Percentiles rank a stretch among this genome's conserved stretches.
phyloP scores from a whole-genome alignment of 768 basidiomycete genomes.

The Suillus clintonianus region DNA sequence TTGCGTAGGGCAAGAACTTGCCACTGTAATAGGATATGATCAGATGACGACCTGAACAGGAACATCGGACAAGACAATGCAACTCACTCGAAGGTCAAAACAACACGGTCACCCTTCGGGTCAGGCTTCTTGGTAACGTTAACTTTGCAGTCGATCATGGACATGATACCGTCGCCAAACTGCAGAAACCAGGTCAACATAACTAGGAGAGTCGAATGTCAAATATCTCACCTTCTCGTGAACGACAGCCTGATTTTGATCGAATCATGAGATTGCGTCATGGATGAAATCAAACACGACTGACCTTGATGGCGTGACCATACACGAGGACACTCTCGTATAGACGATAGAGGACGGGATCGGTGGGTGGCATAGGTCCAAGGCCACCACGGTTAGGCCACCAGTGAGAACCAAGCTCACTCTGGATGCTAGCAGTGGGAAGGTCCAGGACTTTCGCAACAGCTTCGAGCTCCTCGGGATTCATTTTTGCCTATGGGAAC shows the following conservation, averaged over 20 bases:
- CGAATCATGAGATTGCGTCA: not conserved
- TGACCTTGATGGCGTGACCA: conserved; percentile 76
- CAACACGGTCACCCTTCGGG: conserved; percentile 77
- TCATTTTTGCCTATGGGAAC: conserved; percentile 62
- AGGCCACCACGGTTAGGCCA: conserved; percentile 71
- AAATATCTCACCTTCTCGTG: conserved; percentile 62
- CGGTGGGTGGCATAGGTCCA: conserved; percentile 71
- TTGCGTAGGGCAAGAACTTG: conserved; percentile 75
- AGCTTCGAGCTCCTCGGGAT: conserved; percentile 55
- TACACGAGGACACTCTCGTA: conserved; percentile 83
- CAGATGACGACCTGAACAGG: conserved; percentile 5
- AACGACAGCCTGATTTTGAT: conserved; percentile 55
- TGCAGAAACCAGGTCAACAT: conserved; percentile 23
- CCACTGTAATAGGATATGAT: conserved; percentile 46
- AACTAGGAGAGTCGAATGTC: not conserved
- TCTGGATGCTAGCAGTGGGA: conserved; percentile 37
- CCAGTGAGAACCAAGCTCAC: conserved; percentile 63
- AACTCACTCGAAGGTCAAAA: conserved; percentile 79
- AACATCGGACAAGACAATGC: not conserved
- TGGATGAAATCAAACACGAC: conserved; percentile 10
- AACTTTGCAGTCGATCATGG: conserved; percentile 83
- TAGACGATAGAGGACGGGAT: conserved; percentile 80
- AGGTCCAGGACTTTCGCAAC: conserved; percentile 55
- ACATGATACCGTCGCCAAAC: conserved; percentile 90
- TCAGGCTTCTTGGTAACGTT: conserved; percentile 67